A percentile compares a stretch with the other conserved stretches of the same genome.
Evolutionary conservation across 345 rosid species (phyloP).

Genomic region (Linum trigynum): DNA sequence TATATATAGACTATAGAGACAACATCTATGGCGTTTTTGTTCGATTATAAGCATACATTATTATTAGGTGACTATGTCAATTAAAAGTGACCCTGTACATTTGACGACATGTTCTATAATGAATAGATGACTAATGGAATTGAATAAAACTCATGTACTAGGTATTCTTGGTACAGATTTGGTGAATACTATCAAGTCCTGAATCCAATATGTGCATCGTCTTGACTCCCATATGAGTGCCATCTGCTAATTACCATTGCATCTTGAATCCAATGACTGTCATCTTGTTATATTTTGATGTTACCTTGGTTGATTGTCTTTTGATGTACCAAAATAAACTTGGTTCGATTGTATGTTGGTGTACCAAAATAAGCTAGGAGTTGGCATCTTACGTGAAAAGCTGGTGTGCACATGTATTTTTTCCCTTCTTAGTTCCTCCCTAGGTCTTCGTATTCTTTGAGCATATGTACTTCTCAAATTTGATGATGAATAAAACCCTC

Average conservation of each 20-base stretch:
- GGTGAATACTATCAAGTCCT: neutral
- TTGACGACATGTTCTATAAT: neutral
- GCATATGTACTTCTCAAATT: neutral
- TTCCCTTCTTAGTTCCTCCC: neutral
- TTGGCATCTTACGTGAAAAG: too few species aligned
- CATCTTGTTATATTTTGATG: neutral
- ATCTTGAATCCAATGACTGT: neutral
- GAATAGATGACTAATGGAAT: neutral
- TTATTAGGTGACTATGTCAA: neutral
- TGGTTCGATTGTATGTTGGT: too few species aligned
- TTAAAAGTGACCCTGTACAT: neutral
- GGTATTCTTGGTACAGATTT: neutral
- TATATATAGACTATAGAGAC: neutral
- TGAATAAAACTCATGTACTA: neutral
- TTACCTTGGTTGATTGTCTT: neutral
- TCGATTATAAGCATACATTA: neutral
- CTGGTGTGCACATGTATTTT: neutral
- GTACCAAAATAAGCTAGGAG: too few species aligned
- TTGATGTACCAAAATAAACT: too few species aligned
- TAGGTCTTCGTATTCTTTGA: neutral
- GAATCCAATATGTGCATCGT: too few species aligned
- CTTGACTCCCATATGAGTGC: neutral
- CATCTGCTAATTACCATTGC: neutral
- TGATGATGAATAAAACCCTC: conserved; percentile 3
- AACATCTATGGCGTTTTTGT: neutral